Evolutionary conservation across 495 filamentous ascomycete genomes (phyloP), one percentile per base, ranked within the genome.

Genomic region (Xylaria bambusicola): DNA sequence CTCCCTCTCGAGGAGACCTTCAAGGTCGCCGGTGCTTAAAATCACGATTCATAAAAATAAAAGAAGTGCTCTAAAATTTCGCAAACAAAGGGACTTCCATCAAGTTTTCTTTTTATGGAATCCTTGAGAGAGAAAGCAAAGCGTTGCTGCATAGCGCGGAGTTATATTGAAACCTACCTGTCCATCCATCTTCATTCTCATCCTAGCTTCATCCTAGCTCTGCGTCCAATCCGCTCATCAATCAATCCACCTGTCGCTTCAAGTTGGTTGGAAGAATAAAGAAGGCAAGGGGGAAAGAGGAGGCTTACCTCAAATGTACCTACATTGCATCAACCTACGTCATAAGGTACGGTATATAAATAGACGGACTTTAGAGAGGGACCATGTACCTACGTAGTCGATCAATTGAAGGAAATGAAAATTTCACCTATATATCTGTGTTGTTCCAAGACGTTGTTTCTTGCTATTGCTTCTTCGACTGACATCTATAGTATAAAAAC

Each of bases 1-100:
- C 64, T 71, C 61, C 77, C 82, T 7, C 49, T 87, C 15, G 82
- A 85, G 77, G 77, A 82, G 66, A 76, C 79, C 63, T 57, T 82
- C 64, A 80, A 78, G 76, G 70, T 77, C 26, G 74, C 67, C 59
- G 76, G 74, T 44, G 74, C 73, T 42, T 79, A 72, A 55, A 26
- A n/a, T n/a, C 36, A 27, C 5, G 29, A 33, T 33, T n/a, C n/a
- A 38, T 38, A 15, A 38, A 15, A 38, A 38, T 13, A 38, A 38
- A 38, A 15, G n/a, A n/a, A n/a, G n/a, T n/a, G n/a, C n/a, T n/a
- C n/a, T n/a, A n/a, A n/a, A n/a, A n/a, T n/a, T n/a, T n/a, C n/a
- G n/a, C n/a, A n/a, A n/a, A n/a, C n/a, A n/a, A n/a, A n/a, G n/a
- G n/a, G n/a, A n/a, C n/a, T n/a, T 33, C 10, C 31, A 33, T 33